A percentile compares a stretch with the other conserved stretches of the same genome.
Conservation (phyloP, 495 filamentous ascomycete genomes). For the Penicillium egyptiacum region DNA sequence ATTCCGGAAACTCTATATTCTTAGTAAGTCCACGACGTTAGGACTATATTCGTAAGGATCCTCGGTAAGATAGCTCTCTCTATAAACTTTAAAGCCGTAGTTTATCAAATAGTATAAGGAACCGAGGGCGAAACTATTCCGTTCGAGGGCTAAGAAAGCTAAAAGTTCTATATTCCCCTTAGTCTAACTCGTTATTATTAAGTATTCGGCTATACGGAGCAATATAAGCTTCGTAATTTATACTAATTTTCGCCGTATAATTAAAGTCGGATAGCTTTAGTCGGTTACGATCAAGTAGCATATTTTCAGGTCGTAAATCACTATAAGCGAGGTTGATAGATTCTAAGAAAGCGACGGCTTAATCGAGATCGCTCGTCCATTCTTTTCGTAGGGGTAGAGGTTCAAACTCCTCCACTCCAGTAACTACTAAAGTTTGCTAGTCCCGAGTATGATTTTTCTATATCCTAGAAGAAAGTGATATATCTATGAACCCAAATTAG, state of each 20-base stretch:
- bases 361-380: slow-evolving; percentile 41
- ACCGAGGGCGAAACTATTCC: slow-evolving; percentile 41
- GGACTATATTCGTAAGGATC: slow-evolving; percentile 39
- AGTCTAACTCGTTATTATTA: slow-evolving; percentile 23
- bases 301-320: slow-evolving; percentile 34
- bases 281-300: slow-evolving; percentile 28
- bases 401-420: slow-evolving; percentile 33
- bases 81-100: slow-evolving; percentile 41
- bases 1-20: slow-evolving; percentile 36
- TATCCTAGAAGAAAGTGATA: slow-evolving; percentile 11
- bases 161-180: slow-evolving; percentile 28
- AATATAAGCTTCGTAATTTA: slow-evolving; percentile 29
- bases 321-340: slow-evolving; percentile 39
- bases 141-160: slow-evolving; percentile 36
- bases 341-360: slow-evolving; percentile 41
- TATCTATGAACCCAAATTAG: slow-evolving; percentile 11
- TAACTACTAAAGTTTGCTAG: slow-evolving; percentile 25
- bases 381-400: slow-evolving; percentile 30
- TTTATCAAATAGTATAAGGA: slow-evolving; percentile 41
- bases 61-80: slow-evolving; percentile 32
- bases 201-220: slow-evolving; percentile 32
- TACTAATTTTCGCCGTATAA: slow-evolving; percentile 30
- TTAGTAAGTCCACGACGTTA: slow-evolving; percentile 34
- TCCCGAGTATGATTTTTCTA: slow-evolving; percentile 13
- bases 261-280: slow-evolving; percentile 36